These are phyloP conservation scores for Adansonia gregorii DNA, from an alignment of 441 rosid genomes.

Conservation along the genomic window DNA sequence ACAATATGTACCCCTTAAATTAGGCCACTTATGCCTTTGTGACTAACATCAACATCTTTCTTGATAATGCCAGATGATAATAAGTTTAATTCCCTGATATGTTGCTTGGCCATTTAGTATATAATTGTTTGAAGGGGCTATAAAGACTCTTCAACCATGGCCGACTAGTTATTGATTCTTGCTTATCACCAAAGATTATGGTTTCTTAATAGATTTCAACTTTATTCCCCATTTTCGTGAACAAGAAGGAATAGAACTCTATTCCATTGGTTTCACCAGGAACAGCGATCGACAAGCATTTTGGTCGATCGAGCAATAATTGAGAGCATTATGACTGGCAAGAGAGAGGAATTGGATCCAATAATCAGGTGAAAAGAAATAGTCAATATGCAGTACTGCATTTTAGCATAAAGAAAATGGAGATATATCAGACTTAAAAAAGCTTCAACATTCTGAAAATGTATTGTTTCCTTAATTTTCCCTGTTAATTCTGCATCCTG, in stretches of 20 bases:
- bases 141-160: background rate
- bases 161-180: slow-evolving; percentile 4
- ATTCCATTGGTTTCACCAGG: background rate
- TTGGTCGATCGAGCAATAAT: background rate
- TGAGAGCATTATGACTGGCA: background rate
- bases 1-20: too few relatives aligned
- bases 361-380: background rate
- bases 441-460: background rate
- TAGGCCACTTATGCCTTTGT: too few relatives aligned
- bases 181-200: background rate
- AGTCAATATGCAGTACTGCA: background rate
- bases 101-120: background rate
- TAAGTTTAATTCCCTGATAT: background rate
- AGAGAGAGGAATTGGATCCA: slow-evolving; percentile 3
- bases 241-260: background rate
- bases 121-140: background rate
- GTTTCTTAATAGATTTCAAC: background rate
- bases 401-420: background rate
- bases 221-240: slow-evolving; percentile 3
- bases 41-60: too few relatives aligned
- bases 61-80: background rate
- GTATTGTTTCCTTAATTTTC: background rate
- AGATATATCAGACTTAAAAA: background rate
- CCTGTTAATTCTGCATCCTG: background rate
- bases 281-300: too few relatives aligned